phyloP scores from a whole-genome alignment of 495 filamentous ascomycete genomes.

The Bathelium albidoporum region DNA sequence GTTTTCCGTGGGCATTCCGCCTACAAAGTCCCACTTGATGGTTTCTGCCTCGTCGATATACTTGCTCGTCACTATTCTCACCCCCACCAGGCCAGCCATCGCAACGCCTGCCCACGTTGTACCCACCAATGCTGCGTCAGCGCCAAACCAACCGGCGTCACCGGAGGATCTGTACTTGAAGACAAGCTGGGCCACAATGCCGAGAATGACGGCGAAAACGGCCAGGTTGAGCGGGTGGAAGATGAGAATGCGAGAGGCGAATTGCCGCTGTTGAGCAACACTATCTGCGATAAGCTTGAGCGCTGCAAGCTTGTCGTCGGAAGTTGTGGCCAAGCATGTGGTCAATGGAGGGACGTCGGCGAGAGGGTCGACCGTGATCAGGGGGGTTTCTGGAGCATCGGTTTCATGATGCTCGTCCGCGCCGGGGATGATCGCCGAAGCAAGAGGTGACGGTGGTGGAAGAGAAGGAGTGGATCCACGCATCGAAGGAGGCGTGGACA shows the following conservation, averaged over 20 bases:
- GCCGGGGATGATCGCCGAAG: constrained; percentile 14
- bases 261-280: constrained; percentile 54
- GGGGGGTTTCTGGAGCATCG: neutral
- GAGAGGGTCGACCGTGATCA: constrained; percentile 13
- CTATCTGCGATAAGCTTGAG: constrained; percentile 58
- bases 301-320: constrained; percentile 55
- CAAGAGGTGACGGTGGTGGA: constrained; percentile 24
- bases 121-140: constrained; percentile 28
- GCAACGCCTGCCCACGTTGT: constrained; percentile 37
- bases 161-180: neutral
- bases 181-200: constrained; percentile 18
- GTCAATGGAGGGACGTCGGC: constrained; percentile 21
- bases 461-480: constrained; percentile 17
- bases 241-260: constrained; percentile 42
- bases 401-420: constrained; percentile 14
- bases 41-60: constrained; percentile 46
- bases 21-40: constrained; percentile 41
- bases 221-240: constrained; percentile 40
- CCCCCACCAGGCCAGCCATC: constrained; percentile 36
- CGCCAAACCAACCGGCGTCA: constrained; percentile 23
- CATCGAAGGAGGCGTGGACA: constrained; percentile 25
- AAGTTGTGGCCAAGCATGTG: constrained; percentile 25
- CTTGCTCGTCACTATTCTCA: constrained; percentile 31
- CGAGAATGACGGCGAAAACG: constrained; percentile 29
- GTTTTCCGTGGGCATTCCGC: constrained; percentile 18